Evolutionary conservation across 805 yeast species (phyloP), one percentile per base, ranked within the genome.

Genomic region (Candida nonsorbophila): DNA sequence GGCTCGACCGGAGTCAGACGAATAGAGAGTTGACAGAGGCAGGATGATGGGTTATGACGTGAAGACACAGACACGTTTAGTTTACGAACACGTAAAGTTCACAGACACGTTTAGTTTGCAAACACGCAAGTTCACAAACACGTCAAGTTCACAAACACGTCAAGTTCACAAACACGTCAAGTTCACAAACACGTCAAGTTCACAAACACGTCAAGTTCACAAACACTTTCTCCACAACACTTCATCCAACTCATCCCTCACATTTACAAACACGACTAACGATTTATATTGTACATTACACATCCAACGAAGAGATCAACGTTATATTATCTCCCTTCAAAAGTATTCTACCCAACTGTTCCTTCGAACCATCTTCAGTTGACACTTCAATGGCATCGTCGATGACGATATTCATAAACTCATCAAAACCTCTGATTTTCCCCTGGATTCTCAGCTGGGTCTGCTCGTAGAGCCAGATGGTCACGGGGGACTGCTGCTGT

Each of bases 261-360:
- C 9, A 18, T 18, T 10, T 7, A 7, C 20, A 8, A 18, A 7
- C 10, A 18, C 7, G 10, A 18, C 9, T 18, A 7, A 7, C 20
- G 10, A n/a, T 7, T 18, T 8, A 18, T 8, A 18, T 10, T 7
- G 24, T 22, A 22, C 13, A 7, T 36, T 36, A 55, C 18, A 50
- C 44, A 21, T 63, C 69, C 33, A 56, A 42, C 28, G 62, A 48
- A 11, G 63, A 53, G 11, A 92, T 81, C 33, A 90, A 59, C 6
- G 95, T 81, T 25, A 92, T 84, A 51, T 87, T 92, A 51, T 92
- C 99, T 4, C 99, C 98, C 55, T 92, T 92, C 33, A 92, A 62
- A 41, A 92, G 53, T 14, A 92, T 74, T 34, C 83, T 65, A 1
- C 95, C 95, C 33, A 85, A 48, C n/a, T 59, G 56, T 16, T 74